phyloP scores from a whole-genome alignment of 2,329 filamentous ascomycete genomes.

The Huntiella moniliformis region DNA sequence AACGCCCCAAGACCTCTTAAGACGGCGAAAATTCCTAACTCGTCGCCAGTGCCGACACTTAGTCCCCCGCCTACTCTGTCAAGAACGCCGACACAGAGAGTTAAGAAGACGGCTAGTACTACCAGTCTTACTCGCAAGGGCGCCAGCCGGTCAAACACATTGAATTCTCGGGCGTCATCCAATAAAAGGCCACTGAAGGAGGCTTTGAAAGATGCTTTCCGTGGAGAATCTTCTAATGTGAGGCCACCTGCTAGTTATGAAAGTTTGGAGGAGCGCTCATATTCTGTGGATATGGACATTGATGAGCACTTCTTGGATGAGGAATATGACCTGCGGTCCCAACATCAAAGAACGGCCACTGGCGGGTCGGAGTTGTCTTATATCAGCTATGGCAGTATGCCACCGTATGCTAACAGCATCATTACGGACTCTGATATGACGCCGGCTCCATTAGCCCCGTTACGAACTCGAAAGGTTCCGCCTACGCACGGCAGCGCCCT shows the following conservation, averaged over 20 bases:
- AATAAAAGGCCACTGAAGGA: constrained; percentile 36
- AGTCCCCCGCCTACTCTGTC: constrained; percentile 2
- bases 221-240: constrained; percentile 36
- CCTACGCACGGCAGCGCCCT: constrained; percentile 39
- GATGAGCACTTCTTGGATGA: constrained; percentile 16
- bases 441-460: constrained; percentile 15
- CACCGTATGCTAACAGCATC: constrained; percentile 4
- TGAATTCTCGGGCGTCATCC: constrained; percentile 12
- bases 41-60: not conserved
- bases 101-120: constrained; percentile 19
- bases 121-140: constrained; percentile 33
- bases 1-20: no score
- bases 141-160: constrained; percentile 29
- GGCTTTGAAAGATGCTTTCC: constrained; percentile 41
- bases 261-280: constrained; percentile 25
- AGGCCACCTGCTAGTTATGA: constrained; percentile 29
- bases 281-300: constrained; percentile 13
- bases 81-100: constrained; percentile 12
- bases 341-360: constrained; percentile 2
- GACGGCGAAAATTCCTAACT: no score
- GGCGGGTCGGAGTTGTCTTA: constrained; percentile 7
- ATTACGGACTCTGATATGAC: constrained; percentile 13
- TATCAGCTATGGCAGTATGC: not conserved
- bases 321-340: constrained; percentile 13
- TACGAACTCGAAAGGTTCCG: constrained; percentile 20